Evolutionary conservation across 1,284 basidiomycete species (phyloP), one percentile per base, ranked within the genome.

Genomic region (Tilletia caries): DNA sequence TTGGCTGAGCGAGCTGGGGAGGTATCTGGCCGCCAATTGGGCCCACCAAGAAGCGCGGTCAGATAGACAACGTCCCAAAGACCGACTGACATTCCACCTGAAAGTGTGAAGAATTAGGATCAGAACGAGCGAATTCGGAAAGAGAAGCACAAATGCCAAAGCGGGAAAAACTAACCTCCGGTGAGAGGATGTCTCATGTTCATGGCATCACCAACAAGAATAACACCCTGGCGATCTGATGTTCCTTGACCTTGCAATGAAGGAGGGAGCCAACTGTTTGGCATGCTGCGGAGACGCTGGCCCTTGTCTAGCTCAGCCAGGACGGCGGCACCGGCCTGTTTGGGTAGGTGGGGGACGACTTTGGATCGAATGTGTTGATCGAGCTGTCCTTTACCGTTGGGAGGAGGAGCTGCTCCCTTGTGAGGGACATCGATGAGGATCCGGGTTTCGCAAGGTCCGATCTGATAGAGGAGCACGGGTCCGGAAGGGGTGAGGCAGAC

Each of bases 121-220:
- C 10, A 48, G 12, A 33, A 48, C 3, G 48, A n/a, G 32, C 18
- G 25, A 20, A 43, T 13, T 23, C 25, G 29, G 25, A 15, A 25
- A 5, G n/a, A 29, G 5, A 10, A 6, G 12, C 50, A 54, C 13
- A 12, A n/a, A 27, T 54, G 20, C n/a, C n/a, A n/a, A n/a, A n/a
- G n/a, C n/a, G n/a, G n/a, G n/a, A n/a, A n/a, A 41, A 10, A 75
- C 76, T 34, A 67, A 76, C 85, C 95, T 12, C 96, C 96, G 0
- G 95, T 98, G 13, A 99, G 87, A 0, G 96, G 95, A 84, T 99
- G 96, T 1, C 96, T 91, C 95, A 98, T 98, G 83, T 98, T 99
- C 91, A 94, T 95, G 1, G 95, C 90, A 83, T 98, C 96, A 3
- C 96, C 96, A 50, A 97, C 87, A 69, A 98, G 88, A 73, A 98